Evolutionary conservation across 2,329 filamentous ascomycete species (phyloP).

Genomic region (Diaporthe batatas): DNA sequence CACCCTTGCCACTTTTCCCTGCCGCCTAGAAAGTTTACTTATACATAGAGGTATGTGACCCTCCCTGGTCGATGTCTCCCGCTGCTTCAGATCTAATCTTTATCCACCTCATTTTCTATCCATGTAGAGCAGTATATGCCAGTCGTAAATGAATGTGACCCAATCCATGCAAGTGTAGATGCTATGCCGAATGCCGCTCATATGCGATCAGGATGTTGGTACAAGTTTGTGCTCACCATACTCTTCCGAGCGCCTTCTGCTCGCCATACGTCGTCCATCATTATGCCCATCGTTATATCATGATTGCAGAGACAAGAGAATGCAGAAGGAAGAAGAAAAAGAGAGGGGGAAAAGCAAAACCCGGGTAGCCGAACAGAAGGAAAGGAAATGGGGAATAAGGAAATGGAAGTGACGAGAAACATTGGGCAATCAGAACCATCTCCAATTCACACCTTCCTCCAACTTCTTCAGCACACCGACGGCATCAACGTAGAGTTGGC

Average conservation of each 20-base stretch:
- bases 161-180: slow-evolving; percentile 28
- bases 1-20: background rate
- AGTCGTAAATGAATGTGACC: slow-evolving; percentile 24
- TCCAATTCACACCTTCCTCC: slow-evolving; percentile 59
- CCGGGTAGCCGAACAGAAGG: background rate
- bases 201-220: slow-evolving; percentile 28
- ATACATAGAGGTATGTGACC: slow-evolving; percentile 10
- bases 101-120: slow-evolving; percentile 26
- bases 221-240: background rate
- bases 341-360: background rate
- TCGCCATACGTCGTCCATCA: slow-evolving; percentile 12
- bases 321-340: background rate
- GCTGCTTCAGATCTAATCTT: slow-evolving; percentile 18
- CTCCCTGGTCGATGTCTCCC: background rate
- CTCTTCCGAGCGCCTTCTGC: slow-evolving; percentile 9
- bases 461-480: slow-evolving; percentile 65
- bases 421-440: slow-evolving; percentile 54
- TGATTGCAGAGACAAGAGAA: slow-evolving; percentile 21
- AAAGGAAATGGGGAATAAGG: background rate
- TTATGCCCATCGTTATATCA: slow-evolving; percentile 26
- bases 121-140: slow-evolving; percentile 24
- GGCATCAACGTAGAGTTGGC: slow-evolving; percentile 66
- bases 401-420: background rate
- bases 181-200: slow-evolving; percentile 32
- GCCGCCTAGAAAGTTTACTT: background rate